Percentiles rank a stretch among this genome's conserved stretches.
phyloP scores from a whole-genome alignment of 306 rosid species.

The Heteromeles arbutifolia region DNA sequence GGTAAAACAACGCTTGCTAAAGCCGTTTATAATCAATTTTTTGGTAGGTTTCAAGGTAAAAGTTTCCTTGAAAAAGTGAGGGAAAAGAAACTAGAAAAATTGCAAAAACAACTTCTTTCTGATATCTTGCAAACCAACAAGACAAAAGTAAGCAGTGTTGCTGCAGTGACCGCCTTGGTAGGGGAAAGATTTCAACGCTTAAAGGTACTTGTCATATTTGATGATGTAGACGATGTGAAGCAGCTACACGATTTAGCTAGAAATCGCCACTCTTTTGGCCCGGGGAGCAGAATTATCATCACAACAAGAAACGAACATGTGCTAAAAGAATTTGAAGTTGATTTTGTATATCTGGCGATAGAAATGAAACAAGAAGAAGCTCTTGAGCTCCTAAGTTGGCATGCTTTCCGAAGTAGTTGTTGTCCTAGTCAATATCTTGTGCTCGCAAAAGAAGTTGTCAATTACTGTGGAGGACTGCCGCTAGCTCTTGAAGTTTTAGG shows the following conservation, averaged over 20 bases:
- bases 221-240: background rate
- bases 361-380: conserved; percentile 15
- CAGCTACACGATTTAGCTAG: background rate
- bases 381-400: conserved; percentile 17
- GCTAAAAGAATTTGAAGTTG: background rate
- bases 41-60: background rate
- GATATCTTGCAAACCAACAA: background rate
- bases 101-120: conserved; percentile 17
- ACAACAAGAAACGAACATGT: conserved; percentile 15
- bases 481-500: conserved; percentile 36
- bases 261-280: background rate
- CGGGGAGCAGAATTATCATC: conserved; percentile 12
- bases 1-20: conserved; percentile 21
- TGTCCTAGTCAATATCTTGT: background rate
- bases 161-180: background rate
- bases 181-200: background rate
- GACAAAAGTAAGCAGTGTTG: background rate
- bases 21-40: conserved; percentile 8
- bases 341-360: background rate
- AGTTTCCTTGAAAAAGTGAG: conserved; percentile 13
- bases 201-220: conserved; percentile 13
- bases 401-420: conserved; percentile 16
- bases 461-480: conserved; percentile 31
- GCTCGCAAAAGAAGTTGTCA: background rate
- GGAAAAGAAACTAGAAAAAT: background rate